Evolutionary conservation across 73 alveolate species (phyloP).

Genomic region (Tetrahymena thermophila): DNA sequence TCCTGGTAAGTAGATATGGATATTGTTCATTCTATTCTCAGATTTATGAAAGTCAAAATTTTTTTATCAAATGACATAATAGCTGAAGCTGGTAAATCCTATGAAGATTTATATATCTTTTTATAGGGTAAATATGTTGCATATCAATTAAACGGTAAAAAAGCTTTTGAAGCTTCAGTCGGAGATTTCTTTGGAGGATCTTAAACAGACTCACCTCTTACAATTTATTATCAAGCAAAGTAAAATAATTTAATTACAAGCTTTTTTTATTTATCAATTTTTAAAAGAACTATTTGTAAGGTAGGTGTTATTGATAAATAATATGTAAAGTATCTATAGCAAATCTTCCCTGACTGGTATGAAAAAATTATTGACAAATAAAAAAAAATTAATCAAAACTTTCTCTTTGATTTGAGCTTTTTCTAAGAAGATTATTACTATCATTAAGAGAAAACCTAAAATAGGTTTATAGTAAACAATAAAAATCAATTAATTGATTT

Average conservation of each 20-base stretch:
- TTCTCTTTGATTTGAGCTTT: not conserved
- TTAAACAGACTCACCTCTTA: not conserved
- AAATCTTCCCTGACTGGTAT: not conserved
- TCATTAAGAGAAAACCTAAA: not conserved
- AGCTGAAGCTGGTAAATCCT: not conserved
- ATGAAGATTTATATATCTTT: not conserved
- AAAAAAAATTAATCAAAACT: not conserved
- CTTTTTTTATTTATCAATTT: not conserved
- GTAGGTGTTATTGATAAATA: not conserved
- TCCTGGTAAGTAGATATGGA: not conserved
- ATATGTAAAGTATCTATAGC: not conserved
- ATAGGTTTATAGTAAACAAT: not conserved
- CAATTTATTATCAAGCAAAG: not conserved
- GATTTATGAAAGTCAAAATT: not conserved
- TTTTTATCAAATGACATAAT: not conserved
- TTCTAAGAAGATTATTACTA: not conserved
- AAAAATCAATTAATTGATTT: not conserved
- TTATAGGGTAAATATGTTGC: not conserved
- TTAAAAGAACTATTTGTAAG: not conserved
- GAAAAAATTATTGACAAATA: not conserved
- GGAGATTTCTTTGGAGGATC: not conserved
- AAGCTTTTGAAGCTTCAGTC: not conserved
- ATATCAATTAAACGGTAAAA: not conserved
- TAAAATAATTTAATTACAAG: not conserved
- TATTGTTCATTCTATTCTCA: not conserved